Base-by-base conservation (phyloP, 2,329 filamentous ascomycete species). In the Paracoccidioides brasiliensis region DNA sequence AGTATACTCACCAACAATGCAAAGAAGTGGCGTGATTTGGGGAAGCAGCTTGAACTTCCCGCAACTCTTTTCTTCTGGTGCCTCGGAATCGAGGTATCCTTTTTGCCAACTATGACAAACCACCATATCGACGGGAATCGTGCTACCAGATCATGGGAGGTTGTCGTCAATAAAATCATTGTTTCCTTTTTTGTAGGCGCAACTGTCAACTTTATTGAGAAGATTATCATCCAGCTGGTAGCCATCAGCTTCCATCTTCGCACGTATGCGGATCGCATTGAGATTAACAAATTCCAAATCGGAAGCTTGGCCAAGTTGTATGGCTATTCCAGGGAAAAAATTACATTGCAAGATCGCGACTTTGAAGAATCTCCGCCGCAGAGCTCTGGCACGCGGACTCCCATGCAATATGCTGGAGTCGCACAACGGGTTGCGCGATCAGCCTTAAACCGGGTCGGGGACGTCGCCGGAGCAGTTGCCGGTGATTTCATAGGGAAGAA, bases 21-120 rank as follows among this genome's bases (percentile, higher is more conserved):
- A 65, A 95, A 93, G 74, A 96, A 96, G 68, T 96, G 90, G 90
- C 84, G 83, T 64, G 90, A 95, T 64, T 82, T 96, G 67, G 90
- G 88, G 22, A 84, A 84, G 57, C 83, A 90, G 63, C 78, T 97
- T 48, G 91, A 97, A 68, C 72, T 97, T 0, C 88, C 89, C 10
- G 84, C 84, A 0, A 90, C 90, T 0, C 71, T 95, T 3, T 96
- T 96, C 70, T 84, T 96, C 61, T 97, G 91, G 91, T 85, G 88
- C 80, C 76, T 97, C 10, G 87, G 87, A 14, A 81, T 95, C 14
- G 81, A 95, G 60, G 78, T 94, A 43, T 95, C 89, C 0, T 95
- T 94, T 69, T 75, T 88, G 40, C 89, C 89, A 2, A 91, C 88
- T 1, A 85, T 94, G 78, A 84, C 81, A 60, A 78, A 82, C 58